Conservation (phyloP, 163 green algal genomes). For the Smithsoniella earleae region DNA sequence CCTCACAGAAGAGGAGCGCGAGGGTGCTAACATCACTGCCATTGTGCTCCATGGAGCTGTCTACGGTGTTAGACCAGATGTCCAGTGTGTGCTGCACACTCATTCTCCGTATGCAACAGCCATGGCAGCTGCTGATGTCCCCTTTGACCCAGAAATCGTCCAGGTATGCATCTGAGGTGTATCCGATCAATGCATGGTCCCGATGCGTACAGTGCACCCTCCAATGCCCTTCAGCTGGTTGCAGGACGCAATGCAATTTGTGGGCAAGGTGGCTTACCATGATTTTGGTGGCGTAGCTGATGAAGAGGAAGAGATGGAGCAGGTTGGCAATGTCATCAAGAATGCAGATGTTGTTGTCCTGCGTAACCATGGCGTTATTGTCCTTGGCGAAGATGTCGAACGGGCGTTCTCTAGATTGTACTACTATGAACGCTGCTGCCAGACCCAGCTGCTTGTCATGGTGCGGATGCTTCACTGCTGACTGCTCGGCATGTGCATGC, state of each 20-base stretch:
- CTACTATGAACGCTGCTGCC: constrained; percentile 27
- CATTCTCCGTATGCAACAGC: constrained; percentile 18
- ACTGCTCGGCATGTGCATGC: not conserved
- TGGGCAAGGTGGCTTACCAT: not conserved
- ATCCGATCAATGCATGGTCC: not conserved
- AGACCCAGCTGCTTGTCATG: constrained; percentile 20
- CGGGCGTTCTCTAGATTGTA: constrained; percentile 28
- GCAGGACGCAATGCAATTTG: constrained; percentile 32
- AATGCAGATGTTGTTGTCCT: constrained; percentile 18
- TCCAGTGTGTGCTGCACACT: constrained; percentile 23
- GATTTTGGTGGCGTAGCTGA: constrained; percentile 25
- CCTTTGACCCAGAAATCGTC: constrained; percentile 12
- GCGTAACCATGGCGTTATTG: constrained; percentile 27
- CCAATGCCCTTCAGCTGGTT: not conserved
- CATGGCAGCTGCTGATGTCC: constrained; percentile 6
- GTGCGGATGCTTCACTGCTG: constrained; percentile 4
- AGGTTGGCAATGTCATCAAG: not conserved
- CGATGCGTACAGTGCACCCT: not conserved
- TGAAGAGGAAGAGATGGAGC: constrained; percentile 16
- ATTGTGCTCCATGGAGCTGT: constrained; percentile 26
- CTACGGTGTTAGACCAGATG: constrained; percentile 14
- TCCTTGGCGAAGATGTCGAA: constrained; percentile 27
- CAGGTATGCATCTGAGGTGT: not conserved
- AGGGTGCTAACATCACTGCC: not conserved
- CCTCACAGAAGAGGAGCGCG: constrained; percentile 11